phyloP scores from a whole-genome alignment of 2,329 filamentous ascomycete species.

The Fusarium chuoi region DNA sequence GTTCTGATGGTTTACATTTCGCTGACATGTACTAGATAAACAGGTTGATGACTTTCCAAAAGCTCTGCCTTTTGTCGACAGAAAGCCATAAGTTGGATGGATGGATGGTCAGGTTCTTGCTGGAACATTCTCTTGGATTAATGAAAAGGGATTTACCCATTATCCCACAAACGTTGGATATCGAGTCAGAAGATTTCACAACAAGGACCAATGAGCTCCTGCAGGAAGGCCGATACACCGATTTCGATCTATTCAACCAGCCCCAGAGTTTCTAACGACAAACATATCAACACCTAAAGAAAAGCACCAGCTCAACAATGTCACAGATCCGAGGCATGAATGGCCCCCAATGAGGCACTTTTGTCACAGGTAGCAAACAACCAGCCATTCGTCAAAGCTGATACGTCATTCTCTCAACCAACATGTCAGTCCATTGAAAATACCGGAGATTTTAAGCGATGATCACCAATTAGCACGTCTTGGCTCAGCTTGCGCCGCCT shows the following conservation, averaged over 20 bases:
- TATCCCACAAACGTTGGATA: background rate
- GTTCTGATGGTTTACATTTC: fast-evolving
- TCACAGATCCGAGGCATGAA: background rate
- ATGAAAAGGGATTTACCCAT: background rate
- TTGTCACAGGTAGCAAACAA: background rate
- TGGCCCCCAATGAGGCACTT: background rate
- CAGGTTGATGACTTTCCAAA: background rate
- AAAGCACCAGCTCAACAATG: fast-evolving
- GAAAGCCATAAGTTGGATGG: conserved; percentile 7
- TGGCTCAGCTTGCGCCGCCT: background rate
- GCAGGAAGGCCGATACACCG: background rate
- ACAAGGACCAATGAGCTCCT: background rate
- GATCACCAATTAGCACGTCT: background rate
- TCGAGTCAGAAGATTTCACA: background rate
- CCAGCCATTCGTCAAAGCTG: background rate
- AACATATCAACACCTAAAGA: background rate
- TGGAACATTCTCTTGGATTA: background rate
- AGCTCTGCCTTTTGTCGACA: background rate
- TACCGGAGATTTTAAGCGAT: background rate
- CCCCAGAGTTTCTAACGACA: background rate
- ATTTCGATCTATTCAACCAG: background rate
- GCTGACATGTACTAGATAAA: background rate
- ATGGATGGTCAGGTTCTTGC: conserved; percentile 2
- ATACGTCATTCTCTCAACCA: background rate
- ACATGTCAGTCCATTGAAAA: background rate